These are phyloP conservation scores for Polygonum aviculare DNA, from an alignment of 148 eudicot genomes.

Conservation along the genomic window DNA sequence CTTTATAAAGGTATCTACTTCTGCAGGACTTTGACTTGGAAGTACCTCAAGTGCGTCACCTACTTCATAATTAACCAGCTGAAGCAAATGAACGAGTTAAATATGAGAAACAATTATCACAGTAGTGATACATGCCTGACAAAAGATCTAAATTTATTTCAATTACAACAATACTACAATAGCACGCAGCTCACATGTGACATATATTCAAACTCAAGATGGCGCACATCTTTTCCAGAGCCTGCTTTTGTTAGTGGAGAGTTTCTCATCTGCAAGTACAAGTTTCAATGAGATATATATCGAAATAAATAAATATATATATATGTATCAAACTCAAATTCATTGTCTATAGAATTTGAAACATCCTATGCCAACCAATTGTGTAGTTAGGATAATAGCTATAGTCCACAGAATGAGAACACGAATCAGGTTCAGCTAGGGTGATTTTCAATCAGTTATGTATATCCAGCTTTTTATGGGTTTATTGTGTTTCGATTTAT, in stretches of 20 bases:
- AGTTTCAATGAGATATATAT: neutral
- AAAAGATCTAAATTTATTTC: neutral
- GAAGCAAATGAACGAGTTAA: conserved; percentile 13
- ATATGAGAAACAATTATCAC: neutral
- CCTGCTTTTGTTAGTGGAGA: conserved; percentile 40
- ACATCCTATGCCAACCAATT: neutral
- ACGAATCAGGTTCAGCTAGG: neutral
- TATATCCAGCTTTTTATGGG: neutral
- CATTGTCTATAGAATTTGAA: neutral
- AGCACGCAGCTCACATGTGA: conserved; percentile 49
- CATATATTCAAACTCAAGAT: conserved; percentile 70
- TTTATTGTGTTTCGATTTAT: neutral
- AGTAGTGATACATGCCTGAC: neutral
- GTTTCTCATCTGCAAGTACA: conserved; percentile 45
- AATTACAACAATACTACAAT: neutral
- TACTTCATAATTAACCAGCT: conserved; percentile 75
- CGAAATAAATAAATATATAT: neutral
- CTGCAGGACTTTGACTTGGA: conserved; percentile 75
- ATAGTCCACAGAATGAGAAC: neutral
- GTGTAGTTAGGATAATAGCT: neutral
- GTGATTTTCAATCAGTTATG: neutral
- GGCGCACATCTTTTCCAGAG: conserved; percentile 74
- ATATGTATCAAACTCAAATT: neutral
- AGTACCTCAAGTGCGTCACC: conserved; percentile 88
- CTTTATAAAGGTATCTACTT: conserved; percentile 66